Percentiles rank a stretch among this genome's conserved stretches.
These are phyloP conservation scores for Tricholomella constricta DNA, from an alignment of 768 basidiomycete genomes.

Conservation along the genomic window DNA sequence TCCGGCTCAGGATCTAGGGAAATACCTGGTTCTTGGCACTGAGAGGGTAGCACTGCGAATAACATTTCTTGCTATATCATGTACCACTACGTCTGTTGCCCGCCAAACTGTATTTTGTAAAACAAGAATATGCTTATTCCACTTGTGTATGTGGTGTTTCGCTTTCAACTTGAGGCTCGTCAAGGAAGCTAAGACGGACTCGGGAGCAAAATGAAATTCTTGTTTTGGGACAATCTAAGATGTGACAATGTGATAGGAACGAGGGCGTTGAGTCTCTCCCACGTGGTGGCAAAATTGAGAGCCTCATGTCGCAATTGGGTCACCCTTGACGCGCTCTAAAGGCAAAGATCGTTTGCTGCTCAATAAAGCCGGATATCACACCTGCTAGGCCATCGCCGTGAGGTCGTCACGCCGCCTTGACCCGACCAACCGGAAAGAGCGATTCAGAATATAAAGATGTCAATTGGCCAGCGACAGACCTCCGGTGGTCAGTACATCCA, in stretches of 20 bases:
- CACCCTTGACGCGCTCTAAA: not conserved
- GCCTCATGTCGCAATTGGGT: constrained; percentile 13
- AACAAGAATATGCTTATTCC: not conserved
- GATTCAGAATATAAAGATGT: not conserved
- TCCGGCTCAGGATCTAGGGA: constrained; percentile 37
- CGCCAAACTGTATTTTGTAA: too few relatives aligned
- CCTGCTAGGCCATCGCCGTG: not conserved
- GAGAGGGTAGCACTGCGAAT: constrained; percentile 6
- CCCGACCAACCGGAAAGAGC: not conserved
- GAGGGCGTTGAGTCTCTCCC: constrained; percentile 8
- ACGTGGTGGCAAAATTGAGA: constrained; percentile 13
- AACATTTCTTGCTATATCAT: too few relatives aligned
- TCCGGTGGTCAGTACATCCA: not conserved
- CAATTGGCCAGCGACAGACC: not conserved
- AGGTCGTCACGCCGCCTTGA: not conserved
- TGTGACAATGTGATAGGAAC: constrained; percentile 19
- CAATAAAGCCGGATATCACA: not conserved
- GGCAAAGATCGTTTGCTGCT: not conserved
- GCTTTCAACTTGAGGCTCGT: too few relatives aligned
- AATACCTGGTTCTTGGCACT: constrained; percentile 52
- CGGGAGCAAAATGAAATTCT: too few relatives aligned
- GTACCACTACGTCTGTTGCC: too few relatives aligned
- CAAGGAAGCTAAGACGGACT: too few relatives aligned
- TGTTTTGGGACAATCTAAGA: constrained; percentile 8
- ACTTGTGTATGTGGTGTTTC: too few relatives aligned